Percentiles rank a stretch among this genome's conserved stretches.
These are phyloP conservation scores for Neocatenulostroma microsporum DNA, from an alignment of 2,329 filamentous ascomycete genomes.

Conservation along the genomic window DNA sequence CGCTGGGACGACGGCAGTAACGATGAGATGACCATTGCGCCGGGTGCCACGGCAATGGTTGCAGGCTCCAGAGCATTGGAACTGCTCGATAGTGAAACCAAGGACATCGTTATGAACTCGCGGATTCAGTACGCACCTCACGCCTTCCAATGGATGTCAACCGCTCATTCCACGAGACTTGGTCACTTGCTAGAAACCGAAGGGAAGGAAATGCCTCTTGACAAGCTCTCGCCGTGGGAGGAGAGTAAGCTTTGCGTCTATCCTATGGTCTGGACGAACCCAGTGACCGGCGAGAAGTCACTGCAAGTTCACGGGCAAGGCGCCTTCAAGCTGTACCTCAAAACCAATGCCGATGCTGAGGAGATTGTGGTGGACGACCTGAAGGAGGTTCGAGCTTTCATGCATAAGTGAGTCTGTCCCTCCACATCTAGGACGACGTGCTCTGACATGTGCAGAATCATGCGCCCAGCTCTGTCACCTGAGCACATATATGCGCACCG, in stretches of 20 bases:
- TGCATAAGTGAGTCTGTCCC: constrained; percentile 7
- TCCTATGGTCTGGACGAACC: constrained; percentile 13
- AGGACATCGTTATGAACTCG: constrained; percentile 9
- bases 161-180: constrained; percentile 10
- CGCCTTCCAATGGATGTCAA: constrained; percentile 12
- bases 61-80: constrained; percentile 9
- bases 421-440: neutral
- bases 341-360: constrained; percentile 5
- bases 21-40: constrained; percentile 9
- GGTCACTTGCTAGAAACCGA: constrained; percentile 11
- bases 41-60: constrained; percentile 10
- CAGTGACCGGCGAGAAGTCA: constrained; percentile 7
- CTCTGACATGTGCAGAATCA: constrained; percentile 3
- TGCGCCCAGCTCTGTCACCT: constrained; percentile 8
- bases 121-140: constrained; percentile 10
- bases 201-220: constrained; percentile 9
- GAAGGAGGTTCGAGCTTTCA: constrained; percentile 9
- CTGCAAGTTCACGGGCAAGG: constrained; percentile 12
- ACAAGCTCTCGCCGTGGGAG: constrained; percentile 9
- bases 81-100: constrained; percentile 8
- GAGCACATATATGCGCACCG: constrained; percentile 11
- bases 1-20: constrained; percentile 10
- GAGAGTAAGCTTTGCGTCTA: constrained; percentile 10
- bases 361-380: constrained; percentile 9
- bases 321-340: constrained; percentile 9